Evolutionary conservation across 1,284 basidiomycete species (phyloP).

Genomic region (Vanrija sp.): DNA sequence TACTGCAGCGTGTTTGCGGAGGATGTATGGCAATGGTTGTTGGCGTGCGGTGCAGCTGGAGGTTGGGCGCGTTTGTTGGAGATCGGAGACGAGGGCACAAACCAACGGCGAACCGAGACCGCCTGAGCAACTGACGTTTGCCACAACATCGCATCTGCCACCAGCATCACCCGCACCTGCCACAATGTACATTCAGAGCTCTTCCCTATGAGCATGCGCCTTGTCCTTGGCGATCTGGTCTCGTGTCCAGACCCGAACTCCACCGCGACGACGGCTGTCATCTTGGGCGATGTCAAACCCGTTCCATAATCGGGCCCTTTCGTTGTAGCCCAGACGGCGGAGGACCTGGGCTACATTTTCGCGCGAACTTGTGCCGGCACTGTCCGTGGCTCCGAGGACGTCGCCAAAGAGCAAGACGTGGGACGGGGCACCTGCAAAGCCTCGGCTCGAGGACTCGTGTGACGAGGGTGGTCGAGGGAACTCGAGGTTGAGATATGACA

Average conservation of each 20-base stretch:
- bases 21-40: background rate
- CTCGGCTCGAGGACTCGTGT: slow-evolving; percentile 46
- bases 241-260: slow-evolving; percentile 53
- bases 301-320: slow-evolving; percentile 59
- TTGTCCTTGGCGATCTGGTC: background rate
- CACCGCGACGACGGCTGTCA: slow-evolving; percentile 69
- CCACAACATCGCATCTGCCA: too few species aligned
- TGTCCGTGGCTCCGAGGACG: slow-evolving; percentile 55
- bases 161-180: too few species aligned
- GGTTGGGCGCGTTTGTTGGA: too few species aligned
- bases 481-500: slow-evolving; percentile 60
- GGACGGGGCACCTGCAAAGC: slow-evolving; percentile 54
- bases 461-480: slow-evolving; percentile 53
- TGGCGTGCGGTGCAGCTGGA: background rate
- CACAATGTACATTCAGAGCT: background rate
- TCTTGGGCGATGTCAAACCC: slow-evolving; percentile 68
- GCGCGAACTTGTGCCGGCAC: background rate
- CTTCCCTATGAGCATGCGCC: background rate
- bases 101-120: too few species aligned
- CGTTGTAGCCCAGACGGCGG: slow-evolving; percentile 59
- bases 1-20: background rate
- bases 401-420: slow-evolving; percentile 75
- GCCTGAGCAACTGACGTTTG: too few species aligned
- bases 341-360: slow-evolving; percentile 53
- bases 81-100: too few species aligned